These are phyloP conservation scores for Mortierella sp. DNA, from an alignment of 371 early-diverging fungal genomes.

Conservation along the genomic window DNA sequence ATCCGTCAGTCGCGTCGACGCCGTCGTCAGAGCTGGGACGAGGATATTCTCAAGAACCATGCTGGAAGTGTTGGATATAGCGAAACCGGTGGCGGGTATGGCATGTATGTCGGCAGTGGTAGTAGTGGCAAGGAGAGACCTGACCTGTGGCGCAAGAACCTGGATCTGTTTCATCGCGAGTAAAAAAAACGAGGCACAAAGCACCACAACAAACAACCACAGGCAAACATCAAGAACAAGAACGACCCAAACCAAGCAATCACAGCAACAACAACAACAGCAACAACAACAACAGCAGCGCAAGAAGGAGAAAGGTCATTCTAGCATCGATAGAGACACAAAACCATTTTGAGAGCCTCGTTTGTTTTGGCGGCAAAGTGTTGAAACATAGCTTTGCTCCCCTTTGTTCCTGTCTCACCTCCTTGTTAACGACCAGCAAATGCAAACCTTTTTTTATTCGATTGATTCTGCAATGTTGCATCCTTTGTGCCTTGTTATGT, in stretches of 20 bases:
- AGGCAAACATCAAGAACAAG: background rate
- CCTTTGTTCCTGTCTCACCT: background rate
- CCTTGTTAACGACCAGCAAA: background rate
- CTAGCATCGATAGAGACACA: background rate
- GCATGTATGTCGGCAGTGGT: slow-evolving; percentile 29
- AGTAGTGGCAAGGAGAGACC: slow-evolving; percentile 25
- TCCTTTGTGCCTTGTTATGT: background rate
- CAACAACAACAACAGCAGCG: background rate
- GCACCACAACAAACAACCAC: background rate
- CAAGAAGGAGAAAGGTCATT: background rate
- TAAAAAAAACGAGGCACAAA: background rate
- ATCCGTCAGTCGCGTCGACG: slow-evolving; percentile 39
- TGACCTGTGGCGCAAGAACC: slow-evolving; percentile 40
- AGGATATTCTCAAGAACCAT: slow-evolving; percentile 47
- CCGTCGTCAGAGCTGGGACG: slow-evolving; percentile 36
- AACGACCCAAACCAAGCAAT: background rate
- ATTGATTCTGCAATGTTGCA: background rate
- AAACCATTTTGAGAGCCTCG: background rate
- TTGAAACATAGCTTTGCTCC: background rate
- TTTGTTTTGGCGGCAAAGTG: background rate
- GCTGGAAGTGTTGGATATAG: slow-evolving; percentile 43
- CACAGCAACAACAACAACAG: background rate
- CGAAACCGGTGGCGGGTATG: slow-evolving; percentile 36
- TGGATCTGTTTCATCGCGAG: slow-evolving; percentile 49
- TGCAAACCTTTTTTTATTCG: background rate